These are phyloP conservation scores for Juglanconis sp. DNA, from an alignment of 2,329 filamentous ascomycete genomes.

Conservation along the genomic window DNA sequence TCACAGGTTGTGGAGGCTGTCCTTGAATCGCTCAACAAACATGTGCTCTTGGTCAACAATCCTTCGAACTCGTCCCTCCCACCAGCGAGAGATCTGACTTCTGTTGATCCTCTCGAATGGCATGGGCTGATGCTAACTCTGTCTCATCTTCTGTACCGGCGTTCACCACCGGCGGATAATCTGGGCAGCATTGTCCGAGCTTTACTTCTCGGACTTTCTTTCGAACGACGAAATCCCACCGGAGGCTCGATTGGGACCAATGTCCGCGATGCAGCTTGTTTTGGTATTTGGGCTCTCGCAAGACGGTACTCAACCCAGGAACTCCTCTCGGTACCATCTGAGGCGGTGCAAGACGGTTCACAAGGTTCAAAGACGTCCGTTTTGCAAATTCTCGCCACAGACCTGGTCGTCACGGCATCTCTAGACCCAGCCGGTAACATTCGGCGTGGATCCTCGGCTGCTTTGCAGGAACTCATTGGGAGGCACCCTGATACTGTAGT, in stretches of 20 bases:
- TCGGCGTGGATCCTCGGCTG: constrained; percentile 84
- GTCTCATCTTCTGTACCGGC: constrained; percentile 80
- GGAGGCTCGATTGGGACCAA: constrained; percentile 85
- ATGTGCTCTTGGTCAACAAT: constrained; percentile 51
- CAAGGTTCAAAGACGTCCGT: constrained; percentile 45
- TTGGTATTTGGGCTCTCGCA: constrained; percentile 90
- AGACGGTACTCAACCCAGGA: constrained; percentile 81
- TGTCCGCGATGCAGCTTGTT: constrained; percentile 91
- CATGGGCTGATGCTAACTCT: constrained; percentile 88
- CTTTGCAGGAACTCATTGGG: constrained; percentile 89
- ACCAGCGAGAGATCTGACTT: constrained; percentile 59
- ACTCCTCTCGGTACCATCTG: constrained; percentile 59
- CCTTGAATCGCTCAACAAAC: constrained; percentile 63
- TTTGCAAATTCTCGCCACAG: constrained; percentile 74
- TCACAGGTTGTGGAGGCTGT: constrained; percentile 84
- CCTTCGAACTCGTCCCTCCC: constrained; percentile 30
- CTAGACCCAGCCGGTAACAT: constrained; percentile 93
- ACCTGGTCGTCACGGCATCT: constrained; percentile 77
- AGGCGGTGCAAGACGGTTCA: constrained; percentile 40
- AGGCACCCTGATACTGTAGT: constrained; percentile 82
- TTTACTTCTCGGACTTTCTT: constrained; percentile 75
- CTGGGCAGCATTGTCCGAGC: constrained; percentile 73
- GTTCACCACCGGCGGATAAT: constrained; percentile 69
- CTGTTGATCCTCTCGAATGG: constrained; percentile 82
- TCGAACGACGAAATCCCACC: constrained; percentile 82